phyloP scores from a whole-genome alignment of 2,329 filamentous ascomycete genomes.

The Ceratocystis papillata region DNA sequence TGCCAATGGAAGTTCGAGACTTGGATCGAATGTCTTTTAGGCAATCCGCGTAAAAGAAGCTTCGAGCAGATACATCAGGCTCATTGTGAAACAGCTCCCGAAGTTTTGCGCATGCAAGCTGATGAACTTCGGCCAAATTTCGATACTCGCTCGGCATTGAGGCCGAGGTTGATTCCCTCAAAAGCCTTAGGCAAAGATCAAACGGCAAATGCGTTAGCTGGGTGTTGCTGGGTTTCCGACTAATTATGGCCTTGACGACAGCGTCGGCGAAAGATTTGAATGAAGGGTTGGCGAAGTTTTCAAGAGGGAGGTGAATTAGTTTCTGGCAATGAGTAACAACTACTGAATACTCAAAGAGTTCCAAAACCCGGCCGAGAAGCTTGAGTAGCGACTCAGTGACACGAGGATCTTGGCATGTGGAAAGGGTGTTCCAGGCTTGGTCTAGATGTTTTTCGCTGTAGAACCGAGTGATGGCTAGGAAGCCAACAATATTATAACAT shows the following conservation, averaged over 20 bases:
- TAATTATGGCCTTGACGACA: conserved; percentile 42
- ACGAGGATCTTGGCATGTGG: conserved; percentile 69
- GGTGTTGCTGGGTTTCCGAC: conserved; percentile 35
- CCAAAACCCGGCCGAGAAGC: conserved; percentile 45
- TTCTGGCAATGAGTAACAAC: conserved; percentile 62
- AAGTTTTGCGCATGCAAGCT: conserved; percentile 52
- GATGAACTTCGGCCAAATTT: conserved; percentile 51
- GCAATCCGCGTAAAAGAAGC: conserved; percentile 54
- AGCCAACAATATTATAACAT: conserved; percentile 74
- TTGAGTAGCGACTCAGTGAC: conserved; percentile 69
- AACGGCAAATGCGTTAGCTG: conserved; percentile 37
- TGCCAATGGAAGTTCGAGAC: conserved; percentile 31
- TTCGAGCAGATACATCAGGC: conserved; percentile 44
- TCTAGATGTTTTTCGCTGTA: conserved; percentile 66
- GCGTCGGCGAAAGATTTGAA: conserved; percentile 53
- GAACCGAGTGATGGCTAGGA: conserved; percentile 66
- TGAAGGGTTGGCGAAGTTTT: conserved; percentile 45
- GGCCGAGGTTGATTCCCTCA: conserved; percentile 58
- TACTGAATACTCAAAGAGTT: conserved; percentile 39
- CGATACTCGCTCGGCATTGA: conserved; percentile 41
- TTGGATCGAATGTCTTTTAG: conserved; percentile 55
- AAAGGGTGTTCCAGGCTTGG: conserved; percentile 72
- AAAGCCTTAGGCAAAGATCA: conserved; percentile 50
- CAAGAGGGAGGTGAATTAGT: conserved; percentile 52
- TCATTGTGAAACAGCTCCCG: conserved; percentile 48